Evolutionary conservation across 805 yeast genomes (phyloP), one percentile per base, ranked within the genome.

Genomic region (Starmerella riodocensis): DNA sequence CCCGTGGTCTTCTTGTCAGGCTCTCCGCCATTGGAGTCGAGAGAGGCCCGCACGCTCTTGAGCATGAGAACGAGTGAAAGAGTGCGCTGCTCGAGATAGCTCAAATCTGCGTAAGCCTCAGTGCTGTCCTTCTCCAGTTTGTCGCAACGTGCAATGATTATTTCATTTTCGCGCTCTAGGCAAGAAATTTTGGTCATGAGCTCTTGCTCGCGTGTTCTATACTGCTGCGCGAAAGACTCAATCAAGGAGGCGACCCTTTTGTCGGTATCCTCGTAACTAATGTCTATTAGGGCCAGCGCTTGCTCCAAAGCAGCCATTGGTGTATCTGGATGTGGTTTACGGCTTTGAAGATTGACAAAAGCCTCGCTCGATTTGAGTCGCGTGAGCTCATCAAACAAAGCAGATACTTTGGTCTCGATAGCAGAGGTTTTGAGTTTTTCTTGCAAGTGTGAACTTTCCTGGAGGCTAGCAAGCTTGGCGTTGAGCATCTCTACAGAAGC

Each of bases 61-160:
- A 45, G 40, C 44, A 43, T 37, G 6, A 45, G 30, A 21, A 42
- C 49, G 13, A 45, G 39, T 19, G 47, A 42, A 14, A 42, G 32
- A 27, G 41, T 37, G 19, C 47, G 46, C 36, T 45, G 43, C 33
- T 45, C 49, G 8, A 45, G 36, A 30, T 37, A 40, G 9, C 31
- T 32, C 14, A 45, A 31, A 14, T 42, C 47, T 9, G 31, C 23
- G 21, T 24, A 36, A 4, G 32, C 32, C 12, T 26, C 38, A 6
- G 36, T 6, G 18, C 32, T 37, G 18, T 43, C 46, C 11, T 21
- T 14, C 26, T 37, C 43, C 11, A 40, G 34, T 28, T 40, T 40
- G 27, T 45, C 49, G 29, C 47, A 40, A 12, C 46, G 38, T 4
- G 48, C 42, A 11, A 41, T 26, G 12, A 39, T 11, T 9, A 46